phyloP scores from a whole-genome alignment of 495 filamentous ascomycete species.

The Aspergillus homomorphus region DNA sequence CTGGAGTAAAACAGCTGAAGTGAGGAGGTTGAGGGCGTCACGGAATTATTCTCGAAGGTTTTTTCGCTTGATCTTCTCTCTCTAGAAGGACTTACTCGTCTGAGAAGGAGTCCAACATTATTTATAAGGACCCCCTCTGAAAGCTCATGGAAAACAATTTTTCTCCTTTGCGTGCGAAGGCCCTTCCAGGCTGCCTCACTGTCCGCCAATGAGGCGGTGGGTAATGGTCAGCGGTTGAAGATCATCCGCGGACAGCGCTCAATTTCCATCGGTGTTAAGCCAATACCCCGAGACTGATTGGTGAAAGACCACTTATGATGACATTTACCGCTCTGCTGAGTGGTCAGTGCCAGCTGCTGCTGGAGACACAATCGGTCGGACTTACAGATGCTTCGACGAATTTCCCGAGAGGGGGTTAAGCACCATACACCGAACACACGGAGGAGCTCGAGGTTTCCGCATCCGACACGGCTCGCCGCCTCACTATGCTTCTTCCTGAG shows the following conservation, averaged over 20 bases:
- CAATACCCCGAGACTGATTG: conserved; percentile 6
- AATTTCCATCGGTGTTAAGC: conserved; percentile 1
- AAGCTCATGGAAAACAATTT: neutral
- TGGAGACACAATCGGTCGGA: neutral
- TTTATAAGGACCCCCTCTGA: neutral
- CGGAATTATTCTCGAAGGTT: neutral
- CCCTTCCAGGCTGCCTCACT: neutral
- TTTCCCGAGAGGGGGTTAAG: neutral
- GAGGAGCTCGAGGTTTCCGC: neutral
- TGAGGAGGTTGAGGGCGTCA: too few species aligned
- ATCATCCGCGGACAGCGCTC: conserved; percentile 1
- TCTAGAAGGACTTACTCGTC: neutral
- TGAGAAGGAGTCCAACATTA: neutral
- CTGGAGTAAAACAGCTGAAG: neutral
- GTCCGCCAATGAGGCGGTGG: conserved; percentile 11
- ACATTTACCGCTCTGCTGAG: neutral
- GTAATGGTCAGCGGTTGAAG: conserved; percentile 15
- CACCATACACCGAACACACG: too few species aligned
- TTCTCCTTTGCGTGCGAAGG: neutral
- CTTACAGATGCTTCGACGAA: neutral
- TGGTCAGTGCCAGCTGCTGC: conserved; percentile 1
- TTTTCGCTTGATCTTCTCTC: neutral
- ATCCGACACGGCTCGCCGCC: neutral
- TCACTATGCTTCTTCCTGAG: neutral
- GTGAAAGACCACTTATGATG: neutral